phyloP scores from a whole-genome alignment of 192 early-diverging fungal species.

The Umbelopsis vinacea region DNA sequence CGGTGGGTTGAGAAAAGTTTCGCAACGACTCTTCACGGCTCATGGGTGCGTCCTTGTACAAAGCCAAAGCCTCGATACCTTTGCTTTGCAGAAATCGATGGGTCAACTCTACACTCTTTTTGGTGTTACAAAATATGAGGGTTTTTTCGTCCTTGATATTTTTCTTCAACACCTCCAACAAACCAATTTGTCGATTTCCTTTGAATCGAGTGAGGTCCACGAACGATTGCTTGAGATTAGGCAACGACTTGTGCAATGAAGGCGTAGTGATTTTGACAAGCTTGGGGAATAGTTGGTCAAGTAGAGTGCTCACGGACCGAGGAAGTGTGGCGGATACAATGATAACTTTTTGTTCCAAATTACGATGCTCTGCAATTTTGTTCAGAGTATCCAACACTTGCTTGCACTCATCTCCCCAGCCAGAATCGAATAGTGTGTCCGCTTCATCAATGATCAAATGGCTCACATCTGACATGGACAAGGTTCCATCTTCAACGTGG shows the following conservation, averaged over 20 bases:
- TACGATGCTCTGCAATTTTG: conserved; percentile 42
- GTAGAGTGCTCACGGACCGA: conserved; percentile 62
- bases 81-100: conserved; percentile 58
- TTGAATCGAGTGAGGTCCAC: conserved; percentile 72
- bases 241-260: conserved; percentile 75
- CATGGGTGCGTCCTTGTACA: conserved; percentile 42
- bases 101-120: conserved; percentile 59
- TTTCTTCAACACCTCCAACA: conserved; percentile 73
- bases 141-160: conserved; percentile 65
- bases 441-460: conserved; percentile 92
- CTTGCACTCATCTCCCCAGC: conserved; percentile 71
- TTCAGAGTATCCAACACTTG: conserved; percentile 57
- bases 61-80: conserved; percentile 30
- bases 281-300: conserved; percentile 58
- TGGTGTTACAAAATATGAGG: conserved; percentile 89
- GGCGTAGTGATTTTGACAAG: conserved; percentile 79
- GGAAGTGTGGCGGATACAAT: conserved; percentile 77
- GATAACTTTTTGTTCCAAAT: conserved; percentile 53
- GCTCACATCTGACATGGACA: conserved; percentile 65
- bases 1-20: conserved; percentile 36
- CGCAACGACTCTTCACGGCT: conserved; percentile 47
- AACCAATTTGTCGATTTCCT: conserved; percentile 70
- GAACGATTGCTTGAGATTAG: conserved; percentile 80
- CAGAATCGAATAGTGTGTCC: conserved; percentile 88
- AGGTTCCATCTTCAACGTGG: conserved; percentile 51